These are phyloP conservation scores for Daldinia loculata DNA, from an alignment of 495 filamentous ascomycete genomes.

Conservation along the genomic window DNA sequence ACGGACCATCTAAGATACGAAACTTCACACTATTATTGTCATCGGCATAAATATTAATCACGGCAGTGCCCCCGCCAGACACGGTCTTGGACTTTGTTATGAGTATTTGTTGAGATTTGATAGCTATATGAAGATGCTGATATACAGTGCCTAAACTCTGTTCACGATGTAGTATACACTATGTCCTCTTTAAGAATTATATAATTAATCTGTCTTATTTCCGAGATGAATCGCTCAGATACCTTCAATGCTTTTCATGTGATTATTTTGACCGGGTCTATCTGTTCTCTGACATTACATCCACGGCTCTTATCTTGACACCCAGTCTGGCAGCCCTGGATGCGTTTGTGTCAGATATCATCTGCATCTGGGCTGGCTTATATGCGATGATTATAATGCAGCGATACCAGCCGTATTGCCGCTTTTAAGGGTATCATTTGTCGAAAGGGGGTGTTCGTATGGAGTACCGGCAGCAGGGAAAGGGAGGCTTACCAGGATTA, in stretches of 20 bases:
- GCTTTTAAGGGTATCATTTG: neutral
- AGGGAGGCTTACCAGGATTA: conserved; percentile 1
- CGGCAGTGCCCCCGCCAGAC: neutral
- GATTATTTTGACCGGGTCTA: neutral
- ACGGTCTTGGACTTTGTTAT: neutral
- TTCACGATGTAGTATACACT: neutral
- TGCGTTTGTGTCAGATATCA: conserved; percentile 4
- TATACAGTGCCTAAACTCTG: neutral
- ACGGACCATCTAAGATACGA: no score
- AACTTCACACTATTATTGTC: neutral
- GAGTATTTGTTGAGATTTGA: neutral
- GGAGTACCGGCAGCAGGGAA: conserved; percentile 4
- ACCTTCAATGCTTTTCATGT: neutral
- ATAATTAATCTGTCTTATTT: neutral
- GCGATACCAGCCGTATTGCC: neutral
- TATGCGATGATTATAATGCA: neutral
- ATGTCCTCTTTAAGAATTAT: neutral
- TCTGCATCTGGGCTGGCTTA: neutral
- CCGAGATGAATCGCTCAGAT: neutral
- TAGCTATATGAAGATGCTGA: neutral
- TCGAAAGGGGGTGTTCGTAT: neutral
- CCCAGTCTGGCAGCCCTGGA: neutral
- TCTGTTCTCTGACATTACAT: neutral
- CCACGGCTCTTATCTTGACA: neutral
- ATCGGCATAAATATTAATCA: neutral